Percentiles rank a stretch among this genome's conserved stretches.
Conservation (phyloP, 2,329 filamentous ascomycete species). For the Periconia digitata region DNA sequence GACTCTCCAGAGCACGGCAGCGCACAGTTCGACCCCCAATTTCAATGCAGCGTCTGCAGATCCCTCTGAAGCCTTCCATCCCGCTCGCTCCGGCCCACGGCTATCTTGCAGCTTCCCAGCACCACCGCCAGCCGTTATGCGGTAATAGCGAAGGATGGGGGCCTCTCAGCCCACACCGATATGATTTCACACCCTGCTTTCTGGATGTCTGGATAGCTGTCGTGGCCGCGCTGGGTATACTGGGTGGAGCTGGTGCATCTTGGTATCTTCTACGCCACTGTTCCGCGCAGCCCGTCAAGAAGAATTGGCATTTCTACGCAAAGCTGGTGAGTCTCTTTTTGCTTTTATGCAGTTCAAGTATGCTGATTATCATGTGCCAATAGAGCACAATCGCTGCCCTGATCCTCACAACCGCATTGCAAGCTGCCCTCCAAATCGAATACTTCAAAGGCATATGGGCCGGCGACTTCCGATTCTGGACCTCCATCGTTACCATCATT, state of each 20-base stretch:
- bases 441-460: slow-evolving; percentile 70
- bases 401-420: slow-evolving; percentile 67
- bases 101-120: slow-evolving; percentile 58
- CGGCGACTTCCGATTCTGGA: slow-evolving; percentile 84
- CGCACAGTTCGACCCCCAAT: slow-evolving; percentile 11
- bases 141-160: slow-evolving; percentile 94
- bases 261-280: slow-evolving; percentile 77
- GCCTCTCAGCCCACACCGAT: slow-evolving; percentile 80
- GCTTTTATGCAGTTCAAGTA: neutral
- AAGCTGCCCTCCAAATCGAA: slow-evolving; percentile 75
- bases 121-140: slow-evolving; percentile 71
- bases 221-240: slow-evolving; percentile 76
- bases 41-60: slow-evolving; percentile 43
- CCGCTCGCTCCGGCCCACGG: slow-evolving; percentile 25
- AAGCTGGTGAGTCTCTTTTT: slow-evolving; percentile 71
- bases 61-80: slow-evolving; percentile 33
- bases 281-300: slow-evolving; percentile 66
- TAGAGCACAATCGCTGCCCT: slow-evolving; percentile 68
- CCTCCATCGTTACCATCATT: slow-evolving; percentile 68
- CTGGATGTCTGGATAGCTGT: slow-evolving; percentile 84
- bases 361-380: slow-evolving; percentile 13
- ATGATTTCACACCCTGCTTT: slow-evolving; percentile 97
- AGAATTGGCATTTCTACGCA: slow-evolving; percentile 89
- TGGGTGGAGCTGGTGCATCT: slow-evolving; percentile 75
- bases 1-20: slow-evolving; percentile 29